Base-by-base conservation (phyloP, 2,329 filamentous ascomycete species). In the Dendryphion nanum region DNA sequence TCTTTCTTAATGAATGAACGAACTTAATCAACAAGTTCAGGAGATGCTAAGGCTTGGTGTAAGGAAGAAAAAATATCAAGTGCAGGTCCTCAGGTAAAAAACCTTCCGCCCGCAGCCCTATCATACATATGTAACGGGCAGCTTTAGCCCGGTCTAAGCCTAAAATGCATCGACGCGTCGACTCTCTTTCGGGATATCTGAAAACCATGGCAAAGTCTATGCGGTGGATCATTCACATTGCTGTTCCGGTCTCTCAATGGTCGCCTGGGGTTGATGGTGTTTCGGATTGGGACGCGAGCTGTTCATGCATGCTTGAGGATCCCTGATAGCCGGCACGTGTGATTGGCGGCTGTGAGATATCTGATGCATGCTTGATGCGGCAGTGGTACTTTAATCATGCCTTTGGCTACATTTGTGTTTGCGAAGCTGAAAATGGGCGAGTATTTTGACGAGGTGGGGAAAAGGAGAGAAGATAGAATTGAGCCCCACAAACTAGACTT, bases 301-400 rank as follows among this genome's bases (percentile, higher is more conserved):
- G 41, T 26, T 8, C 32, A 8, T 33, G 30, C 30, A 42, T 40
- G 30, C 26, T 20, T 16, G 19, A 20, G 13, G 14, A 39, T 33
- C 40, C 36, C 26, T 21, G 36, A 15, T 15, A 14, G 18, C 18
- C 12, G 15, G 15, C 5, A 14, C 32, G 20, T 12, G 17, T 49
- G 36, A 48, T 51, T 51, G 47, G 45, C 26, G n/a, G 31, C 7
- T 3, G 3, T 14, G 30, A 18, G 14, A 12, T 31, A 19, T 37
- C 40, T 44, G 43, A 49, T 17, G 39, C 38, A 41, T 18, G 23
- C 34, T 34, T 47, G 48, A 44, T 45, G 43, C 45, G 44, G 34
- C 16, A 1, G 15, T 37, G 46, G 45, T 47, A 45, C 51, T 52
- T 47, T 28, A 50, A 50, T 53, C 19, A 43, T 32, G 34, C 18